Conservation (phyloP, 2,329 filamentous ascomycete species). For the Penicillium sp. region DNA sequence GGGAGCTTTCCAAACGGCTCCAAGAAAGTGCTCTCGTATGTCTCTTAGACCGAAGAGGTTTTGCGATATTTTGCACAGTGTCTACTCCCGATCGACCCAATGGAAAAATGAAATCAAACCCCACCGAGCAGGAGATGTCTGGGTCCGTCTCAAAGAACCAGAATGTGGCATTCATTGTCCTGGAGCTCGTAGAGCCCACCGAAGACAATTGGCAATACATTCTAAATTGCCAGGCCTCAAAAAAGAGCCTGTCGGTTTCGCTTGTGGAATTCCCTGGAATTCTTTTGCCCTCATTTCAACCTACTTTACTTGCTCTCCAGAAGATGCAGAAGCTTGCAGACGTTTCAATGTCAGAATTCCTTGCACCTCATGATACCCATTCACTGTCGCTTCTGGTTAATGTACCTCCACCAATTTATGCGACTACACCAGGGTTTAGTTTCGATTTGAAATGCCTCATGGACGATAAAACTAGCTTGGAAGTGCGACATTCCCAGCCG, state of each 20-base stretch:
- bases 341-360: conserved; percentile 52
- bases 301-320: conserved; percentile 58
- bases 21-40: conserved; percentile 31
- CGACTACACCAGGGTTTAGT: conserved; percentile 48
- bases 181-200: conserved; percentile 29
- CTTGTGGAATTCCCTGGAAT: conserved; percentile 64
- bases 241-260: conserved; percentile 13
- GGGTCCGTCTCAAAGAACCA: conserved; percentile 28
- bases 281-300: conserved; percentile 58
- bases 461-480: conserved; percentile 4
- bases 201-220: conserved; percentile 24
- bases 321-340: conserved; percentile 46
- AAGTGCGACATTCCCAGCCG: conserved; percentile 8
- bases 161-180: conserved; percentile 27
- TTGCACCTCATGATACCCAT: conserved; percentile 26
- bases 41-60: conserved; percentile 20
- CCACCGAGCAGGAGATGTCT: not conserved
- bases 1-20: conserved; percentile 32
- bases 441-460: conserved; percentile 41
- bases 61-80: conserved; percentile 29
- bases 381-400: conserved; percentile 15
- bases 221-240: conserved; percentile 14
- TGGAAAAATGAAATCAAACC: not conserved
- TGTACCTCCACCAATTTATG: conserved; percentile 54
- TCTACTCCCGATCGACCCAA: conserved; percentile 12